These are phyloP conservation scores for Taphrina deformans DNA, from an alignment of 1,139 yeast species.

Conservation along the genomic window DNA sequence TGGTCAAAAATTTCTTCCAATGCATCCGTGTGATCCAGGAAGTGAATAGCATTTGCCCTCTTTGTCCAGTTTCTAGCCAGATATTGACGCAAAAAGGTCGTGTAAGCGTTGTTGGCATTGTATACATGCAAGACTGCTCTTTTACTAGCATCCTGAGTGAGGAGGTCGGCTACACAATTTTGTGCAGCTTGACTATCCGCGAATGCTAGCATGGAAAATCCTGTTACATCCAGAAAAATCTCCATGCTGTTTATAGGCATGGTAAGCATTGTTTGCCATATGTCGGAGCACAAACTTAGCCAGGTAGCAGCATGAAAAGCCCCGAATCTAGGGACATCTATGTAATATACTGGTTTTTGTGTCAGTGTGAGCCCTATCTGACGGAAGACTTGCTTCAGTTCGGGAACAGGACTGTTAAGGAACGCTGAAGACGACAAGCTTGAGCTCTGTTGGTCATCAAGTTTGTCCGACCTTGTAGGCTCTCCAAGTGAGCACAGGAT, in stretches of 20 bases:
- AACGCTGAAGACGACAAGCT: not conserved
- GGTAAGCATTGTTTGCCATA: not conserved
- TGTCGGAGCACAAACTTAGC: not conserved
- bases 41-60: not conserved
- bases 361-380: conserved; percentile 2
- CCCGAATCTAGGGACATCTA: not conserved
- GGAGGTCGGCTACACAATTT: not conserved
- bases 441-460: not conserved
- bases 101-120: conserved; percentile 3
- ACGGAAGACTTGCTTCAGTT: not conserved
- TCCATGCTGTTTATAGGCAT: not conserved
- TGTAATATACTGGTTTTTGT: not conserved
- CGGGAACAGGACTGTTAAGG: not conserved
- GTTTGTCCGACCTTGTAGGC: not conserved
- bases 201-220: not conserved
- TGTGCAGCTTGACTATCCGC: not conserved
- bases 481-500: conserved; percentile 3
- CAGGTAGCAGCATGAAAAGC: conserved; percentile 4
- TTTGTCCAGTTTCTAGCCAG: not conserved
- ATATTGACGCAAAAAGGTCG: not conserved
- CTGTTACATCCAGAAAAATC: not conserved
- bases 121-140: not conserved
- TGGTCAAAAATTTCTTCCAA: conserved; percentile 6
- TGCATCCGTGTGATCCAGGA: conserved; percentile 4
- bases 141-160: not conserved